phyloP scores from a whole-genome alignment of 1,139 yeast genomes.

The Suhomyces wounanorum region DNA sequence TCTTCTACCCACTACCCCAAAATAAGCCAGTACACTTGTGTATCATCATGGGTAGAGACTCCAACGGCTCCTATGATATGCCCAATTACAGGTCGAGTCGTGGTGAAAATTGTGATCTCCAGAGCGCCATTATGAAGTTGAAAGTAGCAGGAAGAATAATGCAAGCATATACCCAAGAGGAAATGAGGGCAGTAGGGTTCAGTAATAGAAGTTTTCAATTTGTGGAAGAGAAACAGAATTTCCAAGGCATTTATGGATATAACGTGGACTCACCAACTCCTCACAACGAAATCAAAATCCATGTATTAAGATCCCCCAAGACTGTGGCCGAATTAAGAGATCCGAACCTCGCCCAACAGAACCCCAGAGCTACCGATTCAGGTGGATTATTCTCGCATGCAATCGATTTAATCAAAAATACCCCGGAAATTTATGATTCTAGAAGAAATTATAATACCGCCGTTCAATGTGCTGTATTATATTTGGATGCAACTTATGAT shows the following conservation, averaged over 20 bases:
- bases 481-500: slow-evolving; percentile 87
- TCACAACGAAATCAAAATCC: slow-evolving; percentile 74
- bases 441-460: slow-evolving; percentile 36
- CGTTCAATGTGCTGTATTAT: slow-evolving; percentile 81
- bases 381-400: slow-evolving; percentile 84
- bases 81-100: slow-evolving; percentile 54
- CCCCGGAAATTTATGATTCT: slow-evolving; percentile 32
- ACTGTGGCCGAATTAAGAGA: slow-evolving; percentile 74
- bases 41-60: slow-evolving; percentile 74
- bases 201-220: slow-evolving; percentile 82
- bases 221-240: slow-evolving; percentile 56
- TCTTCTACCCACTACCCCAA: slow-evolving; percentile 59
- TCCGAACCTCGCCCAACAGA: slow-evolving; percentile 86
- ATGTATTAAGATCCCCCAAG: slow-evolving; percentile 65
- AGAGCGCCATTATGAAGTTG: slow-evolving; percentile 73
- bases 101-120: slow-evolving; percentile 69
- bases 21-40: slow-evolving; percentile 85
- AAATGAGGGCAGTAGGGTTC: slow-evolving; percentile 77
- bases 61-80: slow-evolving; percentile 71
- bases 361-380: slow-evolving; percentile 64
- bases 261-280: slow-evolving; percentile 35
- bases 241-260: slow-evolving; percentile 42
- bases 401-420: slow-evolving; percentile 57
- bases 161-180: slow-evolving; percentile 94
- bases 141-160: slow-evolving; percentile 85